Conservation (phyloP, 2,329 filamentous ascomycete genomes). For the Diaporthe sp. region DNA sequence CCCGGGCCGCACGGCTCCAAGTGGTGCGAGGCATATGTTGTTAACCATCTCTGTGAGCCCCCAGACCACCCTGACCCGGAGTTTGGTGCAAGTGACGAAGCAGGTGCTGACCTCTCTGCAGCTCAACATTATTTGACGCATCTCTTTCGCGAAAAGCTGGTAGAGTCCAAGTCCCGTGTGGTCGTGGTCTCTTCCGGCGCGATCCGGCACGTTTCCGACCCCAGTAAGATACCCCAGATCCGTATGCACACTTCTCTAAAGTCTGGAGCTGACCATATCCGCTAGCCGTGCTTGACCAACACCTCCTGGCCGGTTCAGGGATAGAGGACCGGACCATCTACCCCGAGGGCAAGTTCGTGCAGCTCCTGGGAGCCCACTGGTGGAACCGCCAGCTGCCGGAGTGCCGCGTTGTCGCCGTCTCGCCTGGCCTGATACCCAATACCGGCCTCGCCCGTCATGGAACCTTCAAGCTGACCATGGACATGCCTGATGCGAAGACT, state of each 20-base stretch:
- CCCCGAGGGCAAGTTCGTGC: constrained; percentile 58
- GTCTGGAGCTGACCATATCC: not conserved
- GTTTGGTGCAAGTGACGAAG: not conserved
- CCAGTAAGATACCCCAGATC: constrained; percentile 39
- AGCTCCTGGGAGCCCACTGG: constrained; percentile 63
- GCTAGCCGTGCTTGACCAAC: constrained; percentile 49
- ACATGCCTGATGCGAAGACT: constrained; percentile 58
- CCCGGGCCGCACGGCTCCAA: constrained; percentile 53
- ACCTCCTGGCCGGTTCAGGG: constrained; percentile 53
- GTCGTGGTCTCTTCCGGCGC: constrained; percentile 63
- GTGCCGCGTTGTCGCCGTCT: constrained; percentile 62
- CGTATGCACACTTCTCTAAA: not conserved
- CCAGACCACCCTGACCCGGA: constrained; percentile 30
- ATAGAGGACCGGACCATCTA: constrained; percentile 48
- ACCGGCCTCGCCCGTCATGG: constrained; percentile 53
- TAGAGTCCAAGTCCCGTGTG: constrained; percentile 56
- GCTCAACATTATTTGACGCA: constrained; percentile 66
- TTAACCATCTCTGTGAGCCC: constrained; percentile 62
- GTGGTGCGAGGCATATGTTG: constrained; percentile 61
- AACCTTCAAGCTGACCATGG: constrained; percentile 42
- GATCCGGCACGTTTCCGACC: constrained; percentile 52
- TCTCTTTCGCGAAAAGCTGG: constrained; percentile 58
- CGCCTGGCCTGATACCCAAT: constrained; percentile 61
- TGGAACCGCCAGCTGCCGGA: constrained; percentile 63
- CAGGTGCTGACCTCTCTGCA: constrained; percentile 39